A percentile compares a stretch with the other conserved stretches of the same genome.
Conservation (phyloP, 1,284 basidiomycete genomes). For the Sutorius eximius region DNA sequence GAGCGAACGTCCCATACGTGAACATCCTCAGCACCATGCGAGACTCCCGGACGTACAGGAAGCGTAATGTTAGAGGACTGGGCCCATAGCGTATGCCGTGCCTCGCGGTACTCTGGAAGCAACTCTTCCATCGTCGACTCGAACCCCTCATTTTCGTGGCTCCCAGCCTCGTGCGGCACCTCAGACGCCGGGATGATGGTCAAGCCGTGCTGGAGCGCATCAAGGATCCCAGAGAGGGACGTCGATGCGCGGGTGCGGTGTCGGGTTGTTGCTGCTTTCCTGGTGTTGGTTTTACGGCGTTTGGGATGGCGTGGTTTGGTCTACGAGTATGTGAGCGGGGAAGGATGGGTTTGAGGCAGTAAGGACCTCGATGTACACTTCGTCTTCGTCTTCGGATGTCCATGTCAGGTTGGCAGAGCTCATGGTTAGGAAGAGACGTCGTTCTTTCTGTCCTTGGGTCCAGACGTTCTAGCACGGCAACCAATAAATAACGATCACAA, state of each 20-base stretch:
- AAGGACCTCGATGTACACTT: slow-evolving; percentile 24
- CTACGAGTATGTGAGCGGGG: neutral
- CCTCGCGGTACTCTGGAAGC: slow-evolving; percentile 26
- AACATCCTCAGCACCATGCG: neutral
- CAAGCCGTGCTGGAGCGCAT: slow-evolving; percentile 17
- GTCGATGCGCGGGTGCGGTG: slow-evolving; percentile 18
- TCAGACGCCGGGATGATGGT: neutral
- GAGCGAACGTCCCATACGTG: neutral
- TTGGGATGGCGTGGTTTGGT: slow-evolving; percentile 20
- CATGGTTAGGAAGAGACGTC: neutral
- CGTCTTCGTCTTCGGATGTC: slow-evolving; percentile 24
- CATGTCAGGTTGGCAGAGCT: slow-evolving; percentile 3
- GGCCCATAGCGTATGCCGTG: slow-evolving; percentile 15
- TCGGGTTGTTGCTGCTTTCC: slow-evolving; percentile 11
- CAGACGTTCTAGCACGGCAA: neutral
- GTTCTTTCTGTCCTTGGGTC: neutral
- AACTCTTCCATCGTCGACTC: slow-evolving; percentile 27
- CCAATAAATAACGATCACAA: no score
- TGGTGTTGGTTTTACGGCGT: slow-evolving; percentile 28
- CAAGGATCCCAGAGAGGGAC: slow-evolving; percentile 20
- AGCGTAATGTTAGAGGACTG: slow-evolving; percentile 6
- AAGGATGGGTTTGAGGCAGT: neutral
- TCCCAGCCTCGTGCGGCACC: neutral
- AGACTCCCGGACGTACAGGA: slow-evolving; percentile 9
- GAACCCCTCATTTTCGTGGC: slow-evolving; percentile 16